Percentiles rank a stretch among this genome's conserved stretches.
These are phyloP conservation scores for Arabidopsis suecica DNA, from an alignment of 345 rosid genomes.

Conservation along the genomic window DNA sequence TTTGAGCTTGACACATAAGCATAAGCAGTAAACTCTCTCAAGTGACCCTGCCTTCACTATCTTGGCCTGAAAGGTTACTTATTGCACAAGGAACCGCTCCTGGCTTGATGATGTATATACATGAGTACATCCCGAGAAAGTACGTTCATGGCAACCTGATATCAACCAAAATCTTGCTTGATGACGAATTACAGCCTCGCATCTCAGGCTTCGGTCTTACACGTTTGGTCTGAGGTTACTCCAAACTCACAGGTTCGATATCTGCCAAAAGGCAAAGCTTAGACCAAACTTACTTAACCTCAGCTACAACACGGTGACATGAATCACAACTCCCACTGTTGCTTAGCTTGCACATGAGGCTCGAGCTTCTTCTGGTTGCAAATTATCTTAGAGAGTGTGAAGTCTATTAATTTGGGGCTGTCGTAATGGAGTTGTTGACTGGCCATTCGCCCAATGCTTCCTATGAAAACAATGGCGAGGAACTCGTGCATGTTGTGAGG, in stretches of 20 bases:
- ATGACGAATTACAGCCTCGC: slow-evolving; percentile 77
- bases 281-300: slow-evolving; percentile 50
- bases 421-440: slow-evolving; percentile 85
- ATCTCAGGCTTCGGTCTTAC: slow-evolving; percentile 79
- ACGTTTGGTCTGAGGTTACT: slow-evolving; percentile 57
- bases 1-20: too few species aligned
- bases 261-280: slow-evolving; percentile 55
- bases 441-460: slow-evolving; percentile 66
- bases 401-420: slow-evolving; percentile 82
- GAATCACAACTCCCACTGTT: slow-evolving; percentile 52
- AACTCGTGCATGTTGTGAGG: slow-evolving; percentile 67
- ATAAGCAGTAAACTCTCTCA: too few species aligned
- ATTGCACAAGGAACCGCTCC: slow-evolving; percentile 94
- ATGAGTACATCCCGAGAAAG: slow-evolving; percentile 75
- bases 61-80: slow-evolving; percentile 81
- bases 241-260: slow-evolving; percentile 49
- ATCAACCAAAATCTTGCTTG: slow-evolving; percentile 85
- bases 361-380: slow-evolving; percentile 60
- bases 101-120: slow-evolving; percentile 75
- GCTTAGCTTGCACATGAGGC: slow-evolving; percentile 86
- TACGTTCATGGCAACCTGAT: slow-evolving; percentile 81
- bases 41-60: slow-evolving; percentile 49
- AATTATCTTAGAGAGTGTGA: slow-evolving; percentile 81
- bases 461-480: slow-evolving; percentile 66
- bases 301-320: slow-evolving; percentile 50